Evolutionary conservation across 495 filamentous ascomycete genomes (phyloP).

Genomic region (Hypomontagnella monticulosa): DNA sequence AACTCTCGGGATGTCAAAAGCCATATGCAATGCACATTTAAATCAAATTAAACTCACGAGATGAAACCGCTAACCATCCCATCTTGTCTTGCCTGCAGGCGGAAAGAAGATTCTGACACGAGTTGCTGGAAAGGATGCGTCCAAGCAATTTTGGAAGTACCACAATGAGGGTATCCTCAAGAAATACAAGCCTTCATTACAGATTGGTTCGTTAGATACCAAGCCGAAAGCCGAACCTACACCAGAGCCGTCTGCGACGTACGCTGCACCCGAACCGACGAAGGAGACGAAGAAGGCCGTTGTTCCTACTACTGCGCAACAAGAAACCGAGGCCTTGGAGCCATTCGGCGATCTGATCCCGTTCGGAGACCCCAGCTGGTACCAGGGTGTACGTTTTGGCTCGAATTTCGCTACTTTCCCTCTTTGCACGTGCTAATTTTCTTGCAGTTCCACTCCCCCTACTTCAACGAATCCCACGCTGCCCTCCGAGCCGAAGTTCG

Average conservation of each 20-base stretch:
- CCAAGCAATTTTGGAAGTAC: slow-evolving; percentile 99
- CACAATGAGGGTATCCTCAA: slow-evolving; percentile 94
- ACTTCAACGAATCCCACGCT: slow-evolving; percentile 92
- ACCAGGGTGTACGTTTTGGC: slow-evolving; percentile 77
- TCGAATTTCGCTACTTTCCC: background rate
- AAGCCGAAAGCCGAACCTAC: slow-evolving; percentile 70
- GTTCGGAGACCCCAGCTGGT: slow-evolving; percentile 93
- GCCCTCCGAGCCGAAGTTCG: slow-evolving; percentile 90
- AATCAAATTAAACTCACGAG: slow-evolving; percentile 12
- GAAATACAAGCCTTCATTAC: slow-evolving; percentile 89
- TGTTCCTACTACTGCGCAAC: slow-evolving; percentile 56
- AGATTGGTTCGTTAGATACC: slow-evolving; percentile 88
- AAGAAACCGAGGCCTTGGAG: slow-evolving; percentile 77
- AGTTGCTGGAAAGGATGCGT: slow-evolving; percentile 95
- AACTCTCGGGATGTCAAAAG: slow-evolving; percentile 20
- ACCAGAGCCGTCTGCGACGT: slow-evolving; percentile 58
- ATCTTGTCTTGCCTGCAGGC: slow-evolving; percentile 59
- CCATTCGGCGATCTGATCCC: slow-evolving; percentile 87
- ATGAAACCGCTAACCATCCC: slow-evolving; percentile 5
- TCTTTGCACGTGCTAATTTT: slow-evolving; percentile 5
- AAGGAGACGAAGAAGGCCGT: slow-evolving; percentile 62
- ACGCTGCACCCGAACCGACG: slow-evolving; percentile 61
- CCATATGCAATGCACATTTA: slow-evolving; percentile 12
- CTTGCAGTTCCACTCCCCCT: slow-evolving; percentile 89
- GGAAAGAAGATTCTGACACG: slow-evolving; percentile 98